Conservation (phyloP, 1,139 yeast species). For the Zygotorulaspora mrakii region DNA sequence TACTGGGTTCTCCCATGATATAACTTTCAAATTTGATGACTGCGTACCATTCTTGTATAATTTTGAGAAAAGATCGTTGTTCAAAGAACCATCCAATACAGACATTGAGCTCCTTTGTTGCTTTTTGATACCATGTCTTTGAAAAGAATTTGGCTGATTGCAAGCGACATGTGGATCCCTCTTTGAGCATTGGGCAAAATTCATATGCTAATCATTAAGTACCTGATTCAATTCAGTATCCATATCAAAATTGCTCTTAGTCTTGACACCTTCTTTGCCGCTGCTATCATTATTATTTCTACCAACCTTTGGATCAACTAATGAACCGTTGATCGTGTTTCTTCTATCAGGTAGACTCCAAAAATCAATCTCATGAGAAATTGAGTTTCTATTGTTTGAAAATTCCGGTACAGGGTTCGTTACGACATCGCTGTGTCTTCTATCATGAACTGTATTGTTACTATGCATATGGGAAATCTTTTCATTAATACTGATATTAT, state of each 20-base stretch:
- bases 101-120: slow-evolving; percentile 29
- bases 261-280: too few species aligned
- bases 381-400: slow-evolving; percentile 28
- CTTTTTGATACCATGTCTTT: slow-evolving; percentile 21
- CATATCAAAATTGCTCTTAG: slow-evolving; percentile 13
- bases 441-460: slow-evolving; percentile 9
- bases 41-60: slow-evolving; percentile 19
- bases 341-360: slow-evolving; percentile 27
- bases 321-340: slow-evolving; percentile 7
- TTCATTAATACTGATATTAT: slow-evolving; percentile 1
- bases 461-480: slow-evolving; percentile 10
- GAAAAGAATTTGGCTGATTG: slow-evolving; percentile 4
- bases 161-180: slow-evolving; percentile 8
- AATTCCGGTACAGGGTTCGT: slow-evolving; percentile 15
- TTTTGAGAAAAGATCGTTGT: slow-evolving; percentile 21
- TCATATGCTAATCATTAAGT: slow-evolving; percentile 31
- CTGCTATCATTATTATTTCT: too few species aligned
- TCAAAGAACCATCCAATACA: slow-evolving; percentile 21
- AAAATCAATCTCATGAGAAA: slow-evolving; percentile 31
- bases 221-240: slow-evolving; percentile 28
- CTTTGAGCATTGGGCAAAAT: slow-evolving; percentile 16
- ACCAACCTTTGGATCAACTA: slow-evolving; percentile 2
- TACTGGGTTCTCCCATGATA: slow-evolving; percentile 14
- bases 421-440: slow-evolving; percentile 30
- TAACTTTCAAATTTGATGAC: slow-evolving; percentile 13